Evolutionary conservation across 208 protist species (phyloP).

Genomic region (Kentomonas sorsogonicus): DNA sequence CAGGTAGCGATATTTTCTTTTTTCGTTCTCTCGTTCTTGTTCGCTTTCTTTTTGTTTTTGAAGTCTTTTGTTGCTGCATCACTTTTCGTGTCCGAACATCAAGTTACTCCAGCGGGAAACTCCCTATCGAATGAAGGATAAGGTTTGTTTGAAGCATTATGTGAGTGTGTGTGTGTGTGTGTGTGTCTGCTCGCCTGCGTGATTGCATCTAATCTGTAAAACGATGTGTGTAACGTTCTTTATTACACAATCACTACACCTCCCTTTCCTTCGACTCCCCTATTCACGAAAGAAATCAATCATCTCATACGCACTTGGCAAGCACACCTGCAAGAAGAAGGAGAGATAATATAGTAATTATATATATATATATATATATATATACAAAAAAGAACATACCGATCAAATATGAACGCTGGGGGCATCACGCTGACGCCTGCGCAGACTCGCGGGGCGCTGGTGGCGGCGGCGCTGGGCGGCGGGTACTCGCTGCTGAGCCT

Average conservation of each 20-base stretch:
- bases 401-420: too few species aligned
- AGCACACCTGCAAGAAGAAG: neutral
- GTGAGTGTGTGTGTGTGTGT: too few species aligned
- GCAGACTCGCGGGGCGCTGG: slow-evolving; percentile 14
- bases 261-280: neutral
- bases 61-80: neutral
- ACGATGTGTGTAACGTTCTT: too few species aligned
- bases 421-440: slow-evolving; percentile 1
- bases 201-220: too few species aligned
- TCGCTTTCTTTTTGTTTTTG: slow-evolving; percentile 3
- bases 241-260: neutral
- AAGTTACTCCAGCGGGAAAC: neutral
- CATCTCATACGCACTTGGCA: too few species aligned
- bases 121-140: too few species aligned
- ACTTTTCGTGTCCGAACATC: neutral
- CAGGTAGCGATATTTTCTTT: neutral
- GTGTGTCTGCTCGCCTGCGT: too few species aligned
- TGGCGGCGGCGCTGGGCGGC: slow-evolving; percentile 22
- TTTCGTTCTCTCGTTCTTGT: neutral
- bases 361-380: too few species aligned
- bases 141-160: too few species aligned
- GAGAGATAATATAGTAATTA: neutral
- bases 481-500: slow-evolving; percentile 28
- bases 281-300: neutral
- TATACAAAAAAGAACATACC: too few species aligned